Evolutionary conservation across 108 stramenopile species (phyloP).

Genomic region (Thalassiosira profunda): DNA sequence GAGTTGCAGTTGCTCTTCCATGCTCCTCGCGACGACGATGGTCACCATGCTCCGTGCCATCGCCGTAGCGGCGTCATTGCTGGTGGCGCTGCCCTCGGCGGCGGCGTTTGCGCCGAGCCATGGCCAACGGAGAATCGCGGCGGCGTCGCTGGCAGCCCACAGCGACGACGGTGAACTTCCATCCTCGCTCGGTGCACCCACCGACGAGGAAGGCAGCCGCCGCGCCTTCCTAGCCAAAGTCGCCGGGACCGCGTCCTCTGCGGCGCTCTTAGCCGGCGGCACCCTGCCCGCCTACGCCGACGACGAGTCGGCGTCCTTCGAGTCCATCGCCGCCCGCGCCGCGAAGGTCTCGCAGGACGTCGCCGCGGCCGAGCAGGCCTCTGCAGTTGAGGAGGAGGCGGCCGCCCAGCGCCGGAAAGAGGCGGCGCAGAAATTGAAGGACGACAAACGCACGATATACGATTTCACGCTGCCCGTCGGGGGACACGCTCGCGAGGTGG

Average conservation of each 20-base stretch:
- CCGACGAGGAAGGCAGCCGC: too few species aligned
- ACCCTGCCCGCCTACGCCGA: neutral
- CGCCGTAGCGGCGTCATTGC: too few species aligned
- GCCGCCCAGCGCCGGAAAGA: conserved; percentile 14
- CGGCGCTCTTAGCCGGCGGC: conserved; percentile 1
- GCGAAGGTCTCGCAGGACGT: conserved; percentile 53
- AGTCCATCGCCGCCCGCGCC: conserved; percentile 75
- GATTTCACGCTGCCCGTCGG: conserved; percentile 78
- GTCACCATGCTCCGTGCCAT: too few species aligned
- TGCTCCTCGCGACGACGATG: too few species aligned
- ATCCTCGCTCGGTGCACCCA: too few species aligned
- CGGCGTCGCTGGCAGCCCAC: too few species aligned
- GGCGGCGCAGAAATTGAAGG: conserved; percentile 29
- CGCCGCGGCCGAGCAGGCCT: conserved; percentile 27
- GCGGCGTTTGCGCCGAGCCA: too few species aligned
- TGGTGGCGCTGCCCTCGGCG: too few species aligned
- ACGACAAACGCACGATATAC: conserved; percentile 73
- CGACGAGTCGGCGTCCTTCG: conserved; percentile 47
- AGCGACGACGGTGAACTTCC: too few species aligned
- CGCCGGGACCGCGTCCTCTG: conserved; percentile 8
- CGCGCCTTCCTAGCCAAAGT: conserved; percentile 37
- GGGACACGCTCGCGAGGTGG: conserved; percentile 52
- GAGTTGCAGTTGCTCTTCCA: too few species aligned
- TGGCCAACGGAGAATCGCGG: too few species aligned
- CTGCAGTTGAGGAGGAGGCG: conserved; percentile 21